phyloP scores from a whole-genome alignment of 176 grass and related monocot genomes.

The Triticum aestivum region IWGSC_CS_RefSeq_v2.1 NC_057800.1:681604785-681605284 shows the following conservation, averaged over 20 bases:
- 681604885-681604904: constrained; percentile 56
- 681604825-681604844: constrained; percentile 40
- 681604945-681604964: constrained; percentile 61
- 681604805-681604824: constrained; percentile 51
- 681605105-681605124: constrained; percentile 61
- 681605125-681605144: constrained; percentile 73
- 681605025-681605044: background rate
- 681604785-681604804: constrained; percentile 65
- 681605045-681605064: constrained; percentile 31
- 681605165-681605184: constrained; percentile 62
- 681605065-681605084: constrained; percentile 50
- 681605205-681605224: constrained; percentile 65
- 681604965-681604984: constrained; percentile 68
- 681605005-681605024: constrained; percentile 37
- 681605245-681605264: constrained; percentile 83
- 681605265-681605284: constrained; percentile 73
- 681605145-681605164: constrained; percentile 82
- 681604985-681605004: constrained; percentile 77
- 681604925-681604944: constrained; percentile 68
- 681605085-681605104: constrained; percentile 62
- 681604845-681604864: constrained; percentile 81
- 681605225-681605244: constrained; percentile 87
- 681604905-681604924: constrained; percentile 80
- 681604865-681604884: constrained; percentile 71
- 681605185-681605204: constrained; percentile 67